Base-by-base conservation (phyloP, 371 early-diverging fungal genomes). In the Syncephalis fuscata region DNA sequence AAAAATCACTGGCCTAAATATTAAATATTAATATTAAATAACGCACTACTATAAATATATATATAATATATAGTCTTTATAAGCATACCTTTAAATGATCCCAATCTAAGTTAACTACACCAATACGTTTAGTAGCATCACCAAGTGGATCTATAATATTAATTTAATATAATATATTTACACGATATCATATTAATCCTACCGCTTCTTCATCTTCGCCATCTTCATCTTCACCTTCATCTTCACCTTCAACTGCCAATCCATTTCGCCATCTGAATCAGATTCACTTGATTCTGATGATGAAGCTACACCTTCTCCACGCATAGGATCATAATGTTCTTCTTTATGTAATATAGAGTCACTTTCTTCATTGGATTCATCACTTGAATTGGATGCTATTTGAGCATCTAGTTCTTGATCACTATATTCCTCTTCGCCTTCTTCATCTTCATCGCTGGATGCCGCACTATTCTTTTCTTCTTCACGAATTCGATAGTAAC, bases 41-140 rank as follows among this genome's bases (percentile, higher is more conserved):
- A n/a, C n/a, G n/a, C n/a, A n/a, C n/a, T n/a, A n/a, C n/a, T n/a
- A n/a, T n/a, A n/a, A n/a, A n/a, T n/a, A n/a, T n/a, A n/a, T n/a
- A n/a, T n/a, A n/a, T n/a, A n/a, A n/a, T n/a, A n/a, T n/a, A n/a
- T n/a, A n/a, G 14, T 19, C 27, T 21, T 17, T 11, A 44, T 26
- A 3, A 14, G 11, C 16, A 22, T 58, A 58, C 63, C 55, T 74
- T 82, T 46, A 92, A 68, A 44, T 91, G 76, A 54, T 93, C 92
- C 99, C 99, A 95, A 65, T 98, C 99, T 78, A 98, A 63, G 55
- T 95, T 94, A 17, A 98, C 87, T 16, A 79, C 74, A 11, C 96
- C 98, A 45, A 98, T 71, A 21, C 99, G 71, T 21, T 65, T 63
- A 0, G 96, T 84, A 45, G 86, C 86, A 4, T 90, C 91, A 27